Conservation (phyloP, 2,329 filamentous ascomycete genomes). For the Hirsutella rhossiliensis region DNA sequence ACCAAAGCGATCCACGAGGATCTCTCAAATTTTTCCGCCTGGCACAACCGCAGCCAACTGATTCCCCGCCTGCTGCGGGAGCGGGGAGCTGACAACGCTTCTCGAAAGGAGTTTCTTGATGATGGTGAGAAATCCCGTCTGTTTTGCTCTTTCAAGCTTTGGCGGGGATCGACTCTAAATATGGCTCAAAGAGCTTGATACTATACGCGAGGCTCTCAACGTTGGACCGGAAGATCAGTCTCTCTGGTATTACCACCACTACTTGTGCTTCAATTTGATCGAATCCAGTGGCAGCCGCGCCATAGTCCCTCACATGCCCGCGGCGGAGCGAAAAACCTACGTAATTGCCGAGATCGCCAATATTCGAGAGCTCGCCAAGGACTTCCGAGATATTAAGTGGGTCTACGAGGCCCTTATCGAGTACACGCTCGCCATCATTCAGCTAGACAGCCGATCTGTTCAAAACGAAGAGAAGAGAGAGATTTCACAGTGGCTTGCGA, state of each 20-base stretch:
- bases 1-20: conserved; percentile 76
- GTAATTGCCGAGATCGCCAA: conserved; percentile 60
- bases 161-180: neutral
- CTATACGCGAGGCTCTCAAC: conserved; percentile 69
- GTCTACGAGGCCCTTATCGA: conserved; percentile 80
- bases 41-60: conserved; percentile 81
- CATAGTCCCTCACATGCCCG: conserved; percentile 52
- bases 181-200: conserved; percentile 47
- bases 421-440: conserved; percentile 50
- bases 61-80: conserved; percentile 67
- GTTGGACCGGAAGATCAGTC: conserved; percentile 91
- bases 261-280: conserved; percentile 59
- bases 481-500: conserved; percentile 46
- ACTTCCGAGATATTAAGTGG: conserved; percentile 57
- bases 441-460: conserved; percentile 34
- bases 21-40: conserved; percentile 92
- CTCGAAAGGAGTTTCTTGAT: conserved; percentile 59
- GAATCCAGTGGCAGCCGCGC: conserved; percentile 35
- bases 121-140: conserved; percentile 30
- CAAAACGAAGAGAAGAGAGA: conserved; percentile 28
- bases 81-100: conserved; percentile 47
- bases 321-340: conserved; percentile 51
- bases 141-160: neutral
- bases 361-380: conserved; percentile 52
- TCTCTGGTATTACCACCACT: conserved; percentile 94